Conservation (phyloP, 148 eudicot species). For the Chenopodium album region DNA sequence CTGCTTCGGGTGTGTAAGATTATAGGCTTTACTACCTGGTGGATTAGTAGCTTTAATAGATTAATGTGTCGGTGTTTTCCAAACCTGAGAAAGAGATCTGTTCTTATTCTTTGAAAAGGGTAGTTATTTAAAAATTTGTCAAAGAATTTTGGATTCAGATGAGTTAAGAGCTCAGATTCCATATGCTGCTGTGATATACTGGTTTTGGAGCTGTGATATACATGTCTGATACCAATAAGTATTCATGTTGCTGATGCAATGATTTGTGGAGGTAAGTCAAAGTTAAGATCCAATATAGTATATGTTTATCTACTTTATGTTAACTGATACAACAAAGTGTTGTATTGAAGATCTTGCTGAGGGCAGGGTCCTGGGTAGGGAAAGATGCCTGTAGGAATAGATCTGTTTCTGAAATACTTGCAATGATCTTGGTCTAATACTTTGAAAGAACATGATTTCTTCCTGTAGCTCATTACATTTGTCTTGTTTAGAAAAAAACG, state of each 20-base stretch:
- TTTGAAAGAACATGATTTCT: not conserved
- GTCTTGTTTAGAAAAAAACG: not conserved
- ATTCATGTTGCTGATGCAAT: not conserved
- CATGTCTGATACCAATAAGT: not conserved
- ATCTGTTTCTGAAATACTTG: not conserved
- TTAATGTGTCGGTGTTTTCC: no score
- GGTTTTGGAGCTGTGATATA: not conserved
- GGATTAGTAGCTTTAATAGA: no score
- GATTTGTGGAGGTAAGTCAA: not conserved
- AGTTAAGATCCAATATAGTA: not conserved
- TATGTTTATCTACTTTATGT: not conserved
- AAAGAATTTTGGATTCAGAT: not conserved
- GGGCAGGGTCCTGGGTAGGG: not conserved
- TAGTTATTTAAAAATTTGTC: not conserved
- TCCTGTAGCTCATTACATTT: not conserved
- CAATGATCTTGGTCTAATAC: not conserved
- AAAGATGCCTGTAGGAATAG: not conserved
- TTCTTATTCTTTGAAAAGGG: not conserved
- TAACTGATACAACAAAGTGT: not conserved
- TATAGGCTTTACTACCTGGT: no score
- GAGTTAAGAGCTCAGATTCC: not conserved
- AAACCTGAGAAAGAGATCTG: not conserved
- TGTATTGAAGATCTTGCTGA: not conserved
- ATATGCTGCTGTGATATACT: not conserved
- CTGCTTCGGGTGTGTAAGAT: not conserved